These are phyloP conservation scores for Colletotrichum tamarilloi DNA, from an alignment of 2,329 filamentous ascomycete species.

Conservation along the genomic window DNA sequence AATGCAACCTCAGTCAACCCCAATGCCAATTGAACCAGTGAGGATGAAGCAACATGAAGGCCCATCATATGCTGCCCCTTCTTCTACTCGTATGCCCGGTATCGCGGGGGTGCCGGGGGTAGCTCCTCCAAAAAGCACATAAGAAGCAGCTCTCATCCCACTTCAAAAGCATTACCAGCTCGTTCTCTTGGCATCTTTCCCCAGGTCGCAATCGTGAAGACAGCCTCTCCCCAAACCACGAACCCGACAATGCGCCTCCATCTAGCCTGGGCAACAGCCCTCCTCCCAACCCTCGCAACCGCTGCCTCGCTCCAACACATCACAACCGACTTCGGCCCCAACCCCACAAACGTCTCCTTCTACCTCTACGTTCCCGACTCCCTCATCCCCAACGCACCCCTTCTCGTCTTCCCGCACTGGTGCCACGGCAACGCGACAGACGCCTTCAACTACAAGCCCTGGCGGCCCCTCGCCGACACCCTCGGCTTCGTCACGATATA, in stretches of 20 bases:
- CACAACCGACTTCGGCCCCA: constrained; percentile 50
- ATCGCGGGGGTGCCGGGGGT: not conserved
- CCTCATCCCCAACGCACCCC: constrained; percentile 55
- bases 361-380: constrained; percentile 61
- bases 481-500: constrained; percentile 65
- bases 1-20: not conserved
- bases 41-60: not conserved
- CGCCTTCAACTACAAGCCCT: constrained; percentile 62
- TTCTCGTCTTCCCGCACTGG: constrained; percentile 68
- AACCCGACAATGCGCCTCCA: not conserved
- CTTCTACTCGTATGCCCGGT: not conserved
- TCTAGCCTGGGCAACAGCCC: not conserved
- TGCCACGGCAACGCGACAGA: constrained; percentile 65
- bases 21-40: not conserved
- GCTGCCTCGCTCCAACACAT: constrained; percentile 32
- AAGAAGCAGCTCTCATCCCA: not conserved
- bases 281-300: constrained; percentile 5
- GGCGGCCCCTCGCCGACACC: constrained; percentile 61
- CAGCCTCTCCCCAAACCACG: no score
- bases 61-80: not conserved
- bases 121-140: not conserved
- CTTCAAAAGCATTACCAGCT: not conserved
- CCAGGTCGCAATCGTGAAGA: not conserved
- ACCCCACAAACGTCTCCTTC: constrained; percentile 62
- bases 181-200: not conserved